Evolutionary conservation across 2,329 filamentous ascomycete species (phyloP), one percentile per base, ranked within the genome.

Genomic region (Botryotinia calthae): DNA sequence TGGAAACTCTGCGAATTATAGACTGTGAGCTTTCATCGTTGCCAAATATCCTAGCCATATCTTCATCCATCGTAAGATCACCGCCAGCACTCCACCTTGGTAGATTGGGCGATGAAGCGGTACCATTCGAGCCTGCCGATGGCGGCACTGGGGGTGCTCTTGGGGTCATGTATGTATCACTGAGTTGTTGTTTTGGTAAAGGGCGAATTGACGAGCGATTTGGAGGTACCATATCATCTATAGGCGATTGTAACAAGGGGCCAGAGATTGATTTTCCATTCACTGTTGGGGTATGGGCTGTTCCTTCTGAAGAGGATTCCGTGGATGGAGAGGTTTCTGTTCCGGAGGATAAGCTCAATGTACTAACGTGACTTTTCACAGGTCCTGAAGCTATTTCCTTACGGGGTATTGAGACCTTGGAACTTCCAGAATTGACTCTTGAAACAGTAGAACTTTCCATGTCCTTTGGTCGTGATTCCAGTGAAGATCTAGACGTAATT

Each of bases 61-160:
- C 96, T 82, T 98, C 95, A 76, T 98, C 95, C 91, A 97, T 90
- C 74, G 92, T 96, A 79, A 98, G 96, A 76, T 97, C 94, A 71
- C 91, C 93, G 70, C 93, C 93, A 61, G 88, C 87, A 82, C 92
- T 97, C 88, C 88, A 93, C 79, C 91, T 87, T 76, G 91, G 89
- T 75, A 93, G 84, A 78, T 90, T 90, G 16, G 91, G 90, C 16
- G 91, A 93, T 56, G 82, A 76, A n/a, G 78, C 76, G 8, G 58
- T 69, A 22, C 78, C 79, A 72, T 80, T 80, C 63, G 86, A 83
- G 74, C 81, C 84, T 34, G 83, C 61, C 64, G 77, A 74, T 12
- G 80, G 79, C 42, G 78, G 79, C 28, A 75, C 75, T 66, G 80
- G 80, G n/a, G 80, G 79, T 48, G 79, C 77, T 76, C 80, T 77